Conservation (phyloP, 495 filamentous ascomycete species). For the Wilcoxina mikolae region DNA sequence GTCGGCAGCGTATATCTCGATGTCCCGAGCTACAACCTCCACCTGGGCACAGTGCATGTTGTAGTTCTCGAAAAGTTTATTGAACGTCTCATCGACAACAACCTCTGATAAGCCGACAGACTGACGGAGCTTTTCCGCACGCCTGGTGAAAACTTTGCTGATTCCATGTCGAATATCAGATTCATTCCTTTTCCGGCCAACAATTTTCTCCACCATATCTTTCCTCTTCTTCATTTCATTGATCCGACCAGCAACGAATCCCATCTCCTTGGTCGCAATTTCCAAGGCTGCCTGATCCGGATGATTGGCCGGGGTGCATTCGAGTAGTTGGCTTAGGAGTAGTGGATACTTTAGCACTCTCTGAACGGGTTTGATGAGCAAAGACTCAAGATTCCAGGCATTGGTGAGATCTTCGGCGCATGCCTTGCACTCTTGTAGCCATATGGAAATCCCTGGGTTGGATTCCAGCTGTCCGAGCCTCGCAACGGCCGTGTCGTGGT, state of each 20-base stretch:
- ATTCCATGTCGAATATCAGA: constrained; percentile 72
- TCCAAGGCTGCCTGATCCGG: constrained; percentile 59
- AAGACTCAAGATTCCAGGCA: constrained; percentile 85
- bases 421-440: constrained; percentile 76
- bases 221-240: constrained; percentile 86
- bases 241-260: constrained; percentile 62
- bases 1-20: constrained; percentile 68
- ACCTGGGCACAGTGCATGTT: constrained; percentile 62
- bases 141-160: constrained; percentile 71
- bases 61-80: constrained; percentile 50
- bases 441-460: constrained; percentile 63
- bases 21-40: constrained; percentile 78
- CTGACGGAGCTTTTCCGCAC: constrained; percentile 61
- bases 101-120: constrained; percentile 50
- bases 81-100: constrained; percentile 66
- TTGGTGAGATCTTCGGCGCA: constrained; percentile 76
- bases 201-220: constrained; percentile 75
- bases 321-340: constrained; percentile 59
- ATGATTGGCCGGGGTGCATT: constrained; percentile 64
- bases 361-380: constrained; percentile 92
- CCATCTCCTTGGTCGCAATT: constrained; percentile 47
- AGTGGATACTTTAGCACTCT: constrained; percentile 83
- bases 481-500: constrained; percentile 69
- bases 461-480: constrained; percentile 58
- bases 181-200: constrained; percentile 74